Evolutionary conservation across 805 yeast species (phyloP).

Genomic region (Candida chilensis): DNA sequence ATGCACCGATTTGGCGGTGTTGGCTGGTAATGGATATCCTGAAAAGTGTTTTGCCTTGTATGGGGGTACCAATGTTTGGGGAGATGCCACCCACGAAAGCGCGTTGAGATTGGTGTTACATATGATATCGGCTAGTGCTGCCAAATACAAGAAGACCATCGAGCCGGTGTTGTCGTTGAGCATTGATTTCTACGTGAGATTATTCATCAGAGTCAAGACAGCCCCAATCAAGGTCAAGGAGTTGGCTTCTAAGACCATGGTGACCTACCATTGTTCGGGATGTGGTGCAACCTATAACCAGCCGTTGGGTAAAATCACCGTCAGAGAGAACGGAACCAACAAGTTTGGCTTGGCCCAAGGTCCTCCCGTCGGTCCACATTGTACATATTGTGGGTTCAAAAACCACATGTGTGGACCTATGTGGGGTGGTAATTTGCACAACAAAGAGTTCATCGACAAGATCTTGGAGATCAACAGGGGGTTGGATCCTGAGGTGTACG

Average conservation of each 20-base stretch:
- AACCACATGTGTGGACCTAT: constrained; percentile 91
- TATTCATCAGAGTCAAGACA: constrained; percentile 69
- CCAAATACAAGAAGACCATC: constrained; percentile 77
- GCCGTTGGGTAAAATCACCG: constrained; percentile 57
- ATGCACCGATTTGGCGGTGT: constrained; percentile 91
- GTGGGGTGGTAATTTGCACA: constrained; percentile 84
- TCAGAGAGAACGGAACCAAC: constrained; percentile 13
- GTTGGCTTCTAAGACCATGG: constrained; percentile 67
- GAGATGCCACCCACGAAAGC: constrained; percentile 86
- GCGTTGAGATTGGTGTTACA: constrained; percentile 81
- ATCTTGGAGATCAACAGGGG: constrained; percentile 46
- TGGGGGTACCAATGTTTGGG: constrained; percentile 85
- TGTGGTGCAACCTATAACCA: constrained; percentile 72
- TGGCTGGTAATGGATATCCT: constrained; percentile 94
- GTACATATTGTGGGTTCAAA: constrained; percentile 61
- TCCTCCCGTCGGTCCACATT: constrained; percentile 48
- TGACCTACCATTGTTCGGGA: constrained; percentile 78
- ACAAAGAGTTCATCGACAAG: constrained; percentile 53
- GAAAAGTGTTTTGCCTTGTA: constrained; percentile 93
- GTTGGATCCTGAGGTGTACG: constrained; percentile 50
- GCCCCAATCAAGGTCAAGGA: constrained; percentile 79
- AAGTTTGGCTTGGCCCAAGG: constrained; percentile 63
- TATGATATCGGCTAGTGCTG: constrained; percentile 74
- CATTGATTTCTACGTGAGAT: constrained; percentile 87
- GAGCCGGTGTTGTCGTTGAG: constrained; percentile 83